These are phyloP conservation scores for Ophioceras dolichostomum DNA, from an alignment of 2,329 filamentous ascomycete genomes.

Conservation along the genomic window DNA sequence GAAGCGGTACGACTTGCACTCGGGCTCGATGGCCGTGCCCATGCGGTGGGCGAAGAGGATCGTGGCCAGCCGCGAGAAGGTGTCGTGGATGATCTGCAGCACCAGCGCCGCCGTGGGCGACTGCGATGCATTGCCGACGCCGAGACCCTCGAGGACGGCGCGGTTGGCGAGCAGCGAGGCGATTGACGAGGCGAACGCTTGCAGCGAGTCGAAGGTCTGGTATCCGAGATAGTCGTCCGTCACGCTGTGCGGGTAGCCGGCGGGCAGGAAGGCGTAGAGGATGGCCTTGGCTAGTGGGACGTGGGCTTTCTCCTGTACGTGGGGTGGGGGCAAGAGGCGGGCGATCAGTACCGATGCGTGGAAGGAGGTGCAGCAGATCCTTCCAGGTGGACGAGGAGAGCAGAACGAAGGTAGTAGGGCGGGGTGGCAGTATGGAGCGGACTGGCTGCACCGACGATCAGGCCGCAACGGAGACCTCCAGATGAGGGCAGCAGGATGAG, in stretches of 20 bases:
- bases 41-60: constrained; percentile 77
- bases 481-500: too few relatives aligned
- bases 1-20: constrained; percentile 83
- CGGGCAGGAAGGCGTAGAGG: constrained; percentile 69
- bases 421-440: too few relatives aligned
- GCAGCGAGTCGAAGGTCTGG: constrained; percentile 60
- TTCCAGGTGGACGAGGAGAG: too few relatives aligned
- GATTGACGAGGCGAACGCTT: constrained; percentile 76
- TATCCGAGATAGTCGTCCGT: constrained; percentile 73
- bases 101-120: constrained; percentile 73
- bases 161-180: constrained; percentile 68
- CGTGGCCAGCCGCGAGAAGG: constrained; percentile 68
- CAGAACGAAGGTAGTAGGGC: too few relatives aligned
- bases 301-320: constrained; percentile 20
- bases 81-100: constrained; percentile 72
- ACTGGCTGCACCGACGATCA: too few relatives aligned
- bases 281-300: constrained; percentile 23
- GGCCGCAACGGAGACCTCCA: too few relatives aligned
- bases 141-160: constrained; percentile 68
- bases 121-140: constrained; percentile 68
- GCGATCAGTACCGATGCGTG: too few relatives aligned
- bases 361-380: too few relatives aligned
- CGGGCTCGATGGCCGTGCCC: constrained; percentile 73
- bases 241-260: constrained; percentile 80
- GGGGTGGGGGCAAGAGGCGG: too few relatives aligned